Evolutionary conservation across 1,284 basidiomycete genomes (phyloP).

Genomic region (Bondarzewia mesenterica): DNA sequence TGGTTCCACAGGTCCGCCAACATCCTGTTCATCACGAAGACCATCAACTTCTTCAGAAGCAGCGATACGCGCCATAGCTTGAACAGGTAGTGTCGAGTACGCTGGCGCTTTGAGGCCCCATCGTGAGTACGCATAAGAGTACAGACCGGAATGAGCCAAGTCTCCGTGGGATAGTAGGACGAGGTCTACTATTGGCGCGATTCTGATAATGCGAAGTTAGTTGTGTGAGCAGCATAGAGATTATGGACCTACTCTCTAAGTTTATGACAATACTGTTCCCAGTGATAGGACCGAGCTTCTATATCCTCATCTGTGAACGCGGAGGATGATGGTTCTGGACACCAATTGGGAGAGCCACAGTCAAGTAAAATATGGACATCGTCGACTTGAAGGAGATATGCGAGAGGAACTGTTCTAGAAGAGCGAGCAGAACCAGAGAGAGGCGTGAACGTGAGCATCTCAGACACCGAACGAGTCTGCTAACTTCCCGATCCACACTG

Average conservation of each 20-base stretch:
- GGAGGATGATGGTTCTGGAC: constrained; percentile 43
- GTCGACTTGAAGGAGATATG: constrained; percentile 91
- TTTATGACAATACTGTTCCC: constrained; percentile 57
- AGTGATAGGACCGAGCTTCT: constrained; percentile 31
- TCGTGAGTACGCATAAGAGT: constrained; percentile 82
- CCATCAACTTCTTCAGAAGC: constrained; percentile 79
- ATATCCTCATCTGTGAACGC: constrained; percentile 23
- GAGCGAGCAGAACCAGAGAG: constrained; percentile 76
- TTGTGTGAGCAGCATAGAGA: background rate
- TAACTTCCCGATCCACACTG: too few species aligned
- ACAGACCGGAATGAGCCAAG: constrained; percentile 81
- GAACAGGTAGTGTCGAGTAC: constrained; percentile 95
- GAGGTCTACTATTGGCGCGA: constrained; percentile 72
- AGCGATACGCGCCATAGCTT: constrained; percentile 92
- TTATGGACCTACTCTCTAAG: constrained; percentile 65
- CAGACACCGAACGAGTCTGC: background rate
- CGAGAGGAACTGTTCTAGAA: constrained; percentile 55
- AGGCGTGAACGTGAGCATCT: constrained; percentile 93
- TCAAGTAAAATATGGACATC: constrained; percentile 92
- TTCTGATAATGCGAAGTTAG: constrained; percentile 31
- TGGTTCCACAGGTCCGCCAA: constrained; percentile 28
- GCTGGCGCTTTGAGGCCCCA: constrained; percentile 88
- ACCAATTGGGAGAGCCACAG: constrained; percentile 89
- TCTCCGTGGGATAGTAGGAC: constrained; percentile 93
- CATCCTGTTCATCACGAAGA: constrained; percentile 68